Percentiles rank a stretch among this genome's conserved stretches.
Conservation (phyloP, 2,329 filamentous ascomycete species). For the Lizonia empirigonia region DNA sequence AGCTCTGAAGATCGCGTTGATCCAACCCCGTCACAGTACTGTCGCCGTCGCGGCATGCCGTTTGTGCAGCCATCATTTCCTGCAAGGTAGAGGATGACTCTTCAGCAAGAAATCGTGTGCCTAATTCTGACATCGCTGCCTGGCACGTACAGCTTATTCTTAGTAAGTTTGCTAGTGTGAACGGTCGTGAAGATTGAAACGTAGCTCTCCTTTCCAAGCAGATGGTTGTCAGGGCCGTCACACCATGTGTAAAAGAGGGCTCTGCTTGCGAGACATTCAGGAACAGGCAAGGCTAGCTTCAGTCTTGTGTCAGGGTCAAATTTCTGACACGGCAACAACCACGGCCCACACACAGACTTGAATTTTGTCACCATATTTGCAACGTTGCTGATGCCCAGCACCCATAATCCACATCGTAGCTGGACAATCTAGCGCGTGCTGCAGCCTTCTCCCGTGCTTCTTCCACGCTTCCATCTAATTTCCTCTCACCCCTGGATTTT, state of each 20-base stretch:
- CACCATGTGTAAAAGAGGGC: constrained; percentile 24
- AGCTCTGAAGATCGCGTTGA: constrained; percentile 42
- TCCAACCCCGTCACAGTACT: constrained; percentile 41
- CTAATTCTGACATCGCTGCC: constrained; percentile 44
- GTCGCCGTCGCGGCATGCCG: constrained; percentile 27
- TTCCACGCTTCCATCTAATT: constrained; percentile 45
- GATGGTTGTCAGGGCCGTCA: constrained; percentile 20
- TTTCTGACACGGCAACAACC: constrained; percentile 39
- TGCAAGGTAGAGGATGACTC: constrained; percentile 27
- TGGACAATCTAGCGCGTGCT: constrained; percentile 35
- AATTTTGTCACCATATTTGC: constrained; percentile 38
- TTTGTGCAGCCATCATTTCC: constrained; percentile 30
- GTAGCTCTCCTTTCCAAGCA: constrained; percentile 36
- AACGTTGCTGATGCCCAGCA: constrained; percentile 30
- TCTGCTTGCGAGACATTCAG: constrained; percentile 38
- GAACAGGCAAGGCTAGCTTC: constrained; percentile 37
- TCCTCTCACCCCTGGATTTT: constrained; percentile 33
- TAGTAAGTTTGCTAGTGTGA: constrained; percentile 38
- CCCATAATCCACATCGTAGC: constrained; percentile 21
- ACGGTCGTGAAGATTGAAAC: constrained; percentile 39
- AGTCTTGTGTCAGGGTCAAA: constrained; percentile 31
- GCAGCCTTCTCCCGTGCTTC: constrained; percentile 48
- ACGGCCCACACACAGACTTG: constrained; percentile 18
- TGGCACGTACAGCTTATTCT: constrained; percentile 29
- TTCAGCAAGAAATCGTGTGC: constrained; percentile 21